phyloP scores from a whole-genome alignment of 495 filamentous ascomycete genomes.

The Apiosordaria backusii region DNA sequence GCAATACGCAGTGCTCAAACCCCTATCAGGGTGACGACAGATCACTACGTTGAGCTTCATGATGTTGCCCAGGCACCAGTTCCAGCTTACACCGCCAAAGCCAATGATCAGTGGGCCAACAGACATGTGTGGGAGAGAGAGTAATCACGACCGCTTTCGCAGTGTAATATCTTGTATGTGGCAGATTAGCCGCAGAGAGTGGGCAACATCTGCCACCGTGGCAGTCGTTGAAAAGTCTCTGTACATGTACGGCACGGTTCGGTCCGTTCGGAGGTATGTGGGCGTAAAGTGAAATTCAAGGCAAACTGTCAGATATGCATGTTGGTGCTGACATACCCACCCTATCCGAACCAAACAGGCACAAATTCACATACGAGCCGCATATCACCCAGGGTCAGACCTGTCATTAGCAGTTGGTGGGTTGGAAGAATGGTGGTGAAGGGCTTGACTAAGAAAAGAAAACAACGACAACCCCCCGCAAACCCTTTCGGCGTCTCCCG shows the following conservation, averaged over 20 bases:
- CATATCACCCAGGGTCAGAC: too few species aligned
- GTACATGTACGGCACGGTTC: neutral
- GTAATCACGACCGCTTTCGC: neutral
- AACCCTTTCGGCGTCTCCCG: too few species aligned
- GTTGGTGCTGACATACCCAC: neutral
- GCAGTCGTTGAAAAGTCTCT: too few species aligned
- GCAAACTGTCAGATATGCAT: neutral
- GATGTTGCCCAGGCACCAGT: neutral
- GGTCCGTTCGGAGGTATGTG: neutral
- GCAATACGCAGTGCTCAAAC: neutral
- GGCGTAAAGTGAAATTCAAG: neutral
- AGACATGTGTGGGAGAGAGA: neutral
- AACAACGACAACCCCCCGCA: too few species aligned
- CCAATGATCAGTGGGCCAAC: neutral
- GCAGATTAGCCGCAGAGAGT: too few species aligned
- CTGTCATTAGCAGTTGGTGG: too few species aligned
- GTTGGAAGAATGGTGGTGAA: too few species aligned
- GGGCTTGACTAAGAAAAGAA: too few species aligned
- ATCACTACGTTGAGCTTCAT: neutral
- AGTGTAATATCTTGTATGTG: neutral
- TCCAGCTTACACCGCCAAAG: neutral
- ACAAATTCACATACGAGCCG: too few species aligned
- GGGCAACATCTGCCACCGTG: neutral
- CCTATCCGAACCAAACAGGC: neutral
- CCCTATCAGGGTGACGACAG: neutral